Base-by-base conservation (phyloP, 495 filamentous ascomycete species). In the Cladorrhinum samala region DNA sequence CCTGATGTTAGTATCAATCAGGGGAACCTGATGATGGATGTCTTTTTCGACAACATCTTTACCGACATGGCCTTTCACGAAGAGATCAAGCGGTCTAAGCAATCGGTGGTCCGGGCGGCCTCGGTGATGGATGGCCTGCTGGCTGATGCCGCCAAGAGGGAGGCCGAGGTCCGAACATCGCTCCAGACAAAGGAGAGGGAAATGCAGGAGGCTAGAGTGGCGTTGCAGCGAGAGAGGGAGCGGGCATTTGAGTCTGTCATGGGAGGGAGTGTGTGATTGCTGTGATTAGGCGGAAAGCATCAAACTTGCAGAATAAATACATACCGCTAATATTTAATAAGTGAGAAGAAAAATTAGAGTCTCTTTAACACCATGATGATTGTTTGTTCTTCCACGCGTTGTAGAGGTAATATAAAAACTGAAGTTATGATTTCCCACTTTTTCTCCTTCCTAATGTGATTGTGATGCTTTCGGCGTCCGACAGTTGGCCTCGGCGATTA, bases 1-100 rank as follows among this genome's bases (percentile, higher is more conserved):
- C 72, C 73, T 1, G 19, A 38, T 1, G 53, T 70, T 9, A 39
- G 50, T 9, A 71, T 77, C 44, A 65, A 65, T 2, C 56, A 66
- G 16, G 68, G 68, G 8, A 65, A 62, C 46, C 54, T 76, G 25
- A 57, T 76, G 57, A 56, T 63, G 17, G 73, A 77, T 52, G 56
- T 77, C 1, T 56, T 77, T 21, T 78, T 77, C 49, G 71, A 77
- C 56, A 76, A 76, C 42, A 64, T 77, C 42, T 74, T 74, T 52
- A 65, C 63, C 11, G 72, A 77, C 57, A 69, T 75, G 67, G 63
- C 55, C 6, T 70, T 74, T 50, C 70, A 75, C 37, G 68, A 75
- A 3, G 62, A 70, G 57, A 75, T 79, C 60, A 70, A 75, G 53
- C 56, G 64, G 33, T 70, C 67, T 14, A 49, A 49, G 13, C 36